Evolutionary conservation across 148 eudicot species (phyloP).

Genomic region (Pharnaceum exiguum): DNA sequence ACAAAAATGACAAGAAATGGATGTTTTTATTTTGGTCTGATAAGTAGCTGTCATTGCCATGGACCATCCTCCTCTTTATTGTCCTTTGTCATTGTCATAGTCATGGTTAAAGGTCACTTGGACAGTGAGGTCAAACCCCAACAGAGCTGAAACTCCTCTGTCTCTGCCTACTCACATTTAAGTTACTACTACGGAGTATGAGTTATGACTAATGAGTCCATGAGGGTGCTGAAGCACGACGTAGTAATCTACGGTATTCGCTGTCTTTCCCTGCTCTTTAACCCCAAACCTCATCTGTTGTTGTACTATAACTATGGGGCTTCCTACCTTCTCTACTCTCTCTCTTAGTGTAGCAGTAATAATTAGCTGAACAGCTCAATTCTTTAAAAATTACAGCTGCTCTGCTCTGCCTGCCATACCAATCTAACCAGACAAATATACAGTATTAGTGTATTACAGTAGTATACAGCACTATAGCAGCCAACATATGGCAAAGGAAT

Average conservation of each 20-base stretch:
- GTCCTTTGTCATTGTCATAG: slow-evolving; percentile 7
- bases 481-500: slow-evolving; percentile 7
- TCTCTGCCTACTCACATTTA: slow-evolving; percentile 12
- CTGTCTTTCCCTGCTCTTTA: too few relatives aligned
- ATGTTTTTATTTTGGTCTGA: slow-evolving; percentile 5
- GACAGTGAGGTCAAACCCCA: slow-evolving; percentile 25
- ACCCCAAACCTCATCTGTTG: background rate
- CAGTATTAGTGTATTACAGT: background rate
- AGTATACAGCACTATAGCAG: background rate
- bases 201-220: background rate
- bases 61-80: slow-evolving; percentile 18
- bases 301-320: background rate
- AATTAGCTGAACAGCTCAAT: slow-evolving; percentile 4
- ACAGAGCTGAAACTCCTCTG: too few relatives aligned
- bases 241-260: too few relatives aligned
- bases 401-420: background rate
- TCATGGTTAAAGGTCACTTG: too few relatives aligned
- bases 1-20: slow-evolving; percentile 14
- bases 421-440: background rate
- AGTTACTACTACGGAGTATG: slow-evolving; percentile 3
- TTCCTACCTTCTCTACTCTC: too few relatives aligned
- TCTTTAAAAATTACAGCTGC: too few relatives aligned
- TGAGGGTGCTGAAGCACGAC: background rate
- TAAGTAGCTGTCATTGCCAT: background rate
- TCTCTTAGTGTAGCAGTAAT: too few relatives aligned